Evolutionary conservation across 805 yeast genomes (phyloP).

Genomic region (Dipodascopsis uninucleata): DNA sequence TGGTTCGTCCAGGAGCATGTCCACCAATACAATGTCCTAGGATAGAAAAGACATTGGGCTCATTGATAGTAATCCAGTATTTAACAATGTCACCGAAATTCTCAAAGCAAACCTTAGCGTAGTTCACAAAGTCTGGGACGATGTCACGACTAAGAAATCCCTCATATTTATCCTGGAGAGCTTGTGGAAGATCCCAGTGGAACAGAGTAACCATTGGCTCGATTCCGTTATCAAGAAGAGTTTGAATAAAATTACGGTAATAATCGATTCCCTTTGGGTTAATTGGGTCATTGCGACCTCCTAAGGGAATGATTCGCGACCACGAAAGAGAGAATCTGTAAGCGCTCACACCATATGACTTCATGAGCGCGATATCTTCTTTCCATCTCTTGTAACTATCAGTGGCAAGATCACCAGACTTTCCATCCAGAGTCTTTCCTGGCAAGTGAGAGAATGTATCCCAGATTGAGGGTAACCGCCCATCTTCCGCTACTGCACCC

Average conservation of each 20-base stretch:
- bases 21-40: slow-evolving; percentile 10
- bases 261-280: slow-evolving; percentile 36
- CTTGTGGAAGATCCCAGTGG: slow-evolving; percentile 39
- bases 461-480: slow-evolving; percentile 37
- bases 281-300: slow-evolving; percentile 22
- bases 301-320: slow-evolving; percentile 39
- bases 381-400: slow-evolving; percentile 38
- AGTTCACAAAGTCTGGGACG: slow-evolving; percentile 37
- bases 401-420: slow-evolving; percentile 33
- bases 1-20: slow-evolving; percentile 21
- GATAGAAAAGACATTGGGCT: slow-evolving; percentile 32
- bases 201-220: slow-evolving; percentile 38
- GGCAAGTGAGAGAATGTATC: slow-evolving; percentile 31
- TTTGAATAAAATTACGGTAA: slow-evolving; percentile 35
- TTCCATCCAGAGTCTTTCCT: slow-evolving; percentile 18
- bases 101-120: slow-evolving; percentile 36
- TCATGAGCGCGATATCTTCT: slow-evolving; percentile 37
- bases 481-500: slow-evolving; percentile 39
- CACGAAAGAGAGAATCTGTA: slow-evolving; percentile 40
- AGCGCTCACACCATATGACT: slow-evolving; percentile 36
- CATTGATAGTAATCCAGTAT: slow-evolving; percentile 37
- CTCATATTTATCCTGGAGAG: slow-evolving; percentile 30
- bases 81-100: slow-evolving; percentile 37
- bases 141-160: slow-evolving; percentile 35
- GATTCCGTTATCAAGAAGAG: slow-evolving; percentile 31